Evolutionary conservation across 306 rosid species (phyloP).

Genomic region (Spatholobus suberectus): DNA sequence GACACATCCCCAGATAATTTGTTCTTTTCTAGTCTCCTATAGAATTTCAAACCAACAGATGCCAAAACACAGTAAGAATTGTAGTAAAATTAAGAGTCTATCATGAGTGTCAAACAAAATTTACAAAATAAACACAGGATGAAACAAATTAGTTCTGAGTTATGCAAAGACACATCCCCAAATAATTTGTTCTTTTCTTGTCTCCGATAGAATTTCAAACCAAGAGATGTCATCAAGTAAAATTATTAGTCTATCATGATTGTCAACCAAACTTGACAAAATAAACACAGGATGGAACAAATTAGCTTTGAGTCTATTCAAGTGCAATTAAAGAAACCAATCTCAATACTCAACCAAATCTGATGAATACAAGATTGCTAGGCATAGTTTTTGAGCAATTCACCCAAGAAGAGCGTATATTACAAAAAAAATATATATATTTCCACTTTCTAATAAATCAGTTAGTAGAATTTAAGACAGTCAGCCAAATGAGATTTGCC

Average conservation of each 20-base stretch:
- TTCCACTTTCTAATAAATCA: neutral
- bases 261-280: neutral
- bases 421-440: neutral
- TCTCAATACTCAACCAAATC: neutral
- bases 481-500: neutral
- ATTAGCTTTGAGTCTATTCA: neutral
- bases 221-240: neutral
- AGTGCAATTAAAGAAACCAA: neutral
- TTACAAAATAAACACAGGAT: neutral
- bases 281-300: neutral
- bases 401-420: neutral
- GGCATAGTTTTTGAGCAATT: neutral
- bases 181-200: conserved; percentile 73
- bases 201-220: conserved; percentile 55
- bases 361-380: neutral
- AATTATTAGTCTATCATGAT: neutral
- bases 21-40: conserved; percentile 78
- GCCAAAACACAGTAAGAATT: neutral
- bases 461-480: neutral
- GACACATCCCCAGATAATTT: conserved; percentile 71
- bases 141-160: neutral
- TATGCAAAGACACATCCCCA: conserved; percentile 64
- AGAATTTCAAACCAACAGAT: conserved; percentile 12
- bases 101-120: neutral
- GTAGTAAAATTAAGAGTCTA: neutral